Evolutionary conservation across 1,284 basidiomycete species (phyloP).

Genomic region (Vanrija humicola): DNA sequence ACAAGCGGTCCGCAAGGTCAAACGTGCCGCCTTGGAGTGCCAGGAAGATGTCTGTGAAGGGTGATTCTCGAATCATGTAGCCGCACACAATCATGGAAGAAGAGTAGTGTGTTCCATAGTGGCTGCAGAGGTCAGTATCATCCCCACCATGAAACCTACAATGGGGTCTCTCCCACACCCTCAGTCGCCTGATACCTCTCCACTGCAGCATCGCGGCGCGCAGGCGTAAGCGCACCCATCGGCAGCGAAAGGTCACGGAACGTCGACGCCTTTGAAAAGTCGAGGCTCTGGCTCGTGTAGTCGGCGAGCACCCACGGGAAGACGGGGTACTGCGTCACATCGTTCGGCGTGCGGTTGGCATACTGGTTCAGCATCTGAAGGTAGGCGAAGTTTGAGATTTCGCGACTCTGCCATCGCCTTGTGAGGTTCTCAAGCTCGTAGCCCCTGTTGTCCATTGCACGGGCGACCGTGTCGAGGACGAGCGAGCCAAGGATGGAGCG

Average conservation of each 20-base stretch:
- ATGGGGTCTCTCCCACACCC: constrained; percentile 78
- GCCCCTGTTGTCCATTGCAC: constrained; percentile 43
- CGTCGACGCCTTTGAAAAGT: constrained; percentile 62
- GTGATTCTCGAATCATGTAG: constrained; percentile 83
- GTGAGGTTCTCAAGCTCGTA: constrained; percentile 47
- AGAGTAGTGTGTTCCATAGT: constrained; percentile 90
- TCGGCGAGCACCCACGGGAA: constrained; percentile 85
- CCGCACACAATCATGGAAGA: constrained; percentile 97
- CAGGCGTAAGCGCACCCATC: constrained; percentile 83
- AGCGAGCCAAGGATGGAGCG: constrained; percentile 45
- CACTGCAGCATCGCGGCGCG: constrained; percentile 66
- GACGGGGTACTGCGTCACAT: constrained; percentile 92
- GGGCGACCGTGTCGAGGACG: constrained; percentile 46
- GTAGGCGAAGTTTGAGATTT: constrained; percentile 88
- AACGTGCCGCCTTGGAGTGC: constrained; percentile 81
- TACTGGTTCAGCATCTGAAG: constrained; percentile 81
- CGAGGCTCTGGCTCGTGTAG: constrained; percentile 70
- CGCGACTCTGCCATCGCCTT: constrained; percentile 74
- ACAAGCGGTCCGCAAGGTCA: constrained; percentile 91
- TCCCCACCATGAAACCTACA: constrained; percentile 44
- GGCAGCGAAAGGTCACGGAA: constrained; percentile 74
- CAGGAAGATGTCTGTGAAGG: constrained; percentile 82
- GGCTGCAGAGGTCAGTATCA: constrained; percentile 43
- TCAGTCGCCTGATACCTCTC: constrained; percentile 72
- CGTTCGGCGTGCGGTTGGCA: constrained; percentile 81